Evolutionary conservation across 805 yeast species (phyloP).

Genomic region (Starmerella khaoyaiensis): DNA sequence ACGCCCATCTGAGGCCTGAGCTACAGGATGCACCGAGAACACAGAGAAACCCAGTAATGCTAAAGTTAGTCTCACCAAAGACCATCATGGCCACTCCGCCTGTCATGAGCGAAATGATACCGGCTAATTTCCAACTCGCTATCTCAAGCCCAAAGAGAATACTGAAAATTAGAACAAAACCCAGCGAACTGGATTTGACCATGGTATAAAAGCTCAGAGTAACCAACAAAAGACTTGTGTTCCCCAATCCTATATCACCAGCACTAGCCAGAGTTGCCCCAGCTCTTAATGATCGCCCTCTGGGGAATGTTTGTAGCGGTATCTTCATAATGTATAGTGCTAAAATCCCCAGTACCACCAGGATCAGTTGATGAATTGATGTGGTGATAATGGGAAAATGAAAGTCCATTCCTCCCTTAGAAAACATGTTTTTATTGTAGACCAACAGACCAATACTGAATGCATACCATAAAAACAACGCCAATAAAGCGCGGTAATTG

Average conservation of each 20-base stretch:
- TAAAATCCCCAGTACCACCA: slow-evolving; percentile 40
- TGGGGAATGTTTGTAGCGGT: slow-evolving; percentile 3
- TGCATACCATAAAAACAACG: slow-evolving; percentile 27
- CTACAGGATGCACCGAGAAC: slow-evolving; percentile 69
- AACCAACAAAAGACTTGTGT: slow-evolving; percentile 65
- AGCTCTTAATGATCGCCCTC: slow-evolving; percentile 26
- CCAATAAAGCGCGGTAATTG: slow-evolving; percentile 12
- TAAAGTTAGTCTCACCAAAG: slow-evolving; percentile 29
- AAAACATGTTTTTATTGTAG: slow-evolving; percentile 97
- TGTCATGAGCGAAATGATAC: slow-evolving; percentile 68
- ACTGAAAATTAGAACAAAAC: slow-evolving; percentile 83
- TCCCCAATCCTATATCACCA: slow-evolving; percentile 89
- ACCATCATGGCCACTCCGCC: slow-evolving; percentile 84
- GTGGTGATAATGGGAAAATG: slow-evolving; percentile 78
- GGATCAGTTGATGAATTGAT: slow-evolving; percentile 65
- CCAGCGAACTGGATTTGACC: slow-evolving; percentile 77
- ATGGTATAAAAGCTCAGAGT: slow-evolving; percentile 80
- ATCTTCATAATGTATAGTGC: slow-evolving; percentile 6
- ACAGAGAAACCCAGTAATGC: slow-evolving; percentile 48
- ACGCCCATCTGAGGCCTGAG: slow-evolving; percentile 90
- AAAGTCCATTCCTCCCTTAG: slow-evolving; percentile 55
- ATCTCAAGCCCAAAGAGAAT: slow-evolving; percentile 66
- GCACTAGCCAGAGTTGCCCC: slow-evolving; percentile 76
- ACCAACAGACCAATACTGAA: slow-evolving; percentile 30
- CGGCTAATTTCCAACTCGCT: slow-evolving; percentile 51